Evolutionary conservation across 2,329 filamentous ascomycete genomes (phyloP).

Genomic region (Emmonsia crescens): DNA sequence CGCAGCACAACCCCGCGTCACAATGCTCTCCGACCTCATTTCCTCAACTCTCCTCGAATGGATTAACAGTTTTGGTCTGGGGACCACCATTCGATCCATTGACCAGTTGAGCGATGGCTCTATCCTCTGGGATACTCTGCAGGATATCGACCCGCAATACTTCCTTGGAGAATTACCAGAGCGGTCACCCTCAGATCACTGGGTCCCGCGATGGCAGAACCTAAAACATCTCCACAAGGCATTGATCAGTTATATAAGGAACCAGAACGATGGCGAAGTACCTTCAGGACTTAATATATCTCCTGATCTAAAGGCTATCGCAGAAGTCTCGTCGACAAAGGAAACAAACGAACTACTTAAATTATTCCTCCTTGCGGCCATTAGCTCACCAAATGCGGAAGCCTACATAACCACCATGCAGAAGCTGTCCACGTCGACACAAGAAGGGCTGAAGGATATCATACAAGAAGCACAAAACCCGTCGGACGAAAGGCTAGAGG

Average conservation of each 20-base stretch:
- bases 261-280: constrained; percentile 34
- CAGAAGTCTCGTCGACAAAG: constrained; percentile 32
- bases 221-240: constrained; percentile 39
- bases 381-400: constrained; percentile 47
- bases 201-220: constrained; percentile 40
- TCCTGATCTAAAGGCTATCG: constrained; percentile 38
- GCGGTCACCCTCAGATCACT: constrained; percentile 33
- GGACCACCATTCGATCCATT: constrained; percentile 30
- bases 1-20: constrained; percentile 11
- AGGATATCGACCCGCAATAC: constrained; percentile 38
- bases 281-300: constrained; percentile 32
- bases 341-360: constrained; percentile 48
- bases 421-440: constrained; percentile 32
- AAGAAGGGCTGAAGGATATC: constrained; percentile 37
- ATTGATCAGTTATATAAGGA: constrained; percentile 34
- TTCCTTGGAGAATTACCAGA: constrained; percentile 40
- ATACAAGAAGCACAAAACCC: constrained; percentile 37
- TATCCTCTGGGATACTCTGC: constrained; percentile 38
- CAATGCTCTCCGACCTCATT: constrained; percentile 37
- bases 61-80: constrained; percentile 37
- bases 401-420: constrained; percentile 44
- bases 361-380: constrained; percentile 52
- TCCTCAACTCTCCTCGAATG: constrained; percentile 38
- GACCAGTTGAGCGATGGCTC: constrained; percentile 36
- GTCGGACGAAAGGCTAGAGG: constrained; percentile 27